phyloP scores from a whole-genome alignment of 108 stramenopile genomes.

The Skeletonema tropicum region DNA sequence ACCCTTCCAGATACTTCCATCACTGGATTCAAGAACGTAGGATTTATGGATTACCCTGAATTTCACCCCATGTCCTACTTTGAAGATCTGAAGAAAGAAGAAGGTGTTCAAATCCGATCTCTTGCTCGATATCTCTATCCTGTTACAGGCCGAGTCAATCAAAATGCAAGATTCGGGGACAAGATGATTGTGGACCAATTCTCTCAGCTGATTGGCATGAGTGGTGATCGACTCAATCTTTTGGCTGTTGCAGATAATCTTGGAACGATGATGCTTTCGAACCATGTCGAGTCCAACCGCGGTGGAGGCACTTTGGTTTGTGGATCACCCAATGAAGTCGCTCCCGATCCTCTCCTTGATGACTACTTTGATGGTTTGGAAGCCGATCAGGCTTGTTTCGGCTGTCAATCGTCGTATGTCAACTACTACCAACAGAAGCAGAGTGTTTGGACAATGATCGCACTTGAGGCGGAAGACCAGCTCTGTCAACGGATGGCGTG shows the following conservation, averaged over 20 bases:
- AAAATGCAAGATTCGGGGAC: constrained; percentile 39
- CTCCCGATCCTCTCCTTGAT: constrained; percentile 44
- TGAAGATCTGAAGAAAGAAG: constrained; percentile 18
- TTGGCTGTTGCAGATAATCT: constrained; percentile 20
- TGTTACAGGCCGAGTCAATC: constrained; percentile 21
- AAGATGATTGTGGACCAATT: constrained; percentile 46
- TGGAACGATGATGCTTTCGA: constrained; percentile 23
- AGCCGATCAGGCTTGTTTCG: constrained; percentile 41
- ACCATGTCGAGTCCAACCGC: constrained; percentile 25
- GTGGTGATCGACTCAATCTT: constrained; percentile 18
- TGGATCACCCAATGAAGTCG: constrained; percentile 63
- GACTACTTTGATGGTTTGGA: constrained; percentile 40
- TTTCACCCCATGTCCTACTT: constrained; percentile 42
- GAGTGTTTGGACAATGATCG: constrained; percentile 46
- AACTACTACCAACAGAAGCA: constrained; percentile 47
- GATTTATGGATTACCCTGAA: constrained; percentile 36
- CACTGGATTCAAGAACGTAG: constrained; percentile 19
- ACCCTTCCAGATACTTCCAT: constrained; percentile 27
- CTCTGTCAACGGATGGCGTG: constrained; percentile 79
- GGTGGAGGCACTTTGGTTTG: constrained; percentile 43
- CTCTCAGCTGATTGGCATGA: constrained; percentile 10
- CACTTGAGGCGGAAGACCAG: constrained; percentile 44
- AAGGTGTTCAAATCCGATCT: not conserved
- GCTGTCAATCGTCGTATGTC: constrained; percentile 32
- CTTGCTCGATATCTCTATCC: constrained; percentile 17